Base-by-base conservation (phyloP, 192 early-diverging fungal genomes). In the Linnemannia exigua region DNA sequence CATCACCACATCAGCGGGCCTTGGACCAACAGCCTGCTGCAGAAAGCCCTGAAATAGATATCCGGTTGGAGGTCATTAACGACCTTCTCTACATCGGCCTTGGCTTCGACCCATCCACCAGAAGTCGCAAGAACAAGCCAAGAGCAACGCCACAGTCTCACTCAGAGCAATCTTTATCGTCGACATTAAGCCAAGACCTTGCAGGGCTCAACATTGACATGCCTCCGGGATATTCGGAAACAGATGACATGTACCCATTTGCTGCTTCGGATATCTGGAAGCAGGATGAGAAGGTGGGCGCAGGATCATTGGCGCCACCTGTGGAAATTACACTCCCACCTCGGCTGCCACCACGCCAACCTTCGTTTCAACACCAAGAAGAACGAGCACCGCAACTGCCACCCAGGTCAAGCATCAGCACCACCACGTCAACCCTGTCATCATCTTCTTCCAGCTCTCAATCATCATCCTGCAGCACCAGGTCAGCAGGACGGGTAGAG, bases 71-170 rank as follows among this genome's bases (percentile, higher is more conserved):
- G 61, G 75, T 86, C 58, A 79, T 86, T 46, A 86, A 86, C 46
- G 84, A 86, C 31, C 75, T 86, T 3, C 47, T 86, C 12, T 86
- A 86, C 70, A 86, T 86, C 33, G 84, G 84, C 3, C 84, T 86
- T 63, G 84, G 84, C 14, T 86, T 86, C 51, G 84, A 86, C 28
- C 84, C 84, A 31, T 86, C 84, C 9, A 76, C 67, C 48, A 76
- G 67, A 33, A 80, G n/a, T 35, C 77, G 82, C 1, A 85, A 74
- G 38, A 58, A 71, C 5, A 74, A 72, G 8, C 58, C 73, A 19
- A 75, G 75, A 15, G 73, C 58, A 14, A 3, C 31, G 22, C 58
- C 58, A 25, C 58, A 63, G 28, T 63, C 58, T 31, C 28, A 12
- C 22, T 31, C 58, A 31, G 25, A 63, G 31, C 58, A 63, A 31